Conservation (phyloP, 805 yeast genomes). For the Nakazawaea wickerhamii region DNA sequence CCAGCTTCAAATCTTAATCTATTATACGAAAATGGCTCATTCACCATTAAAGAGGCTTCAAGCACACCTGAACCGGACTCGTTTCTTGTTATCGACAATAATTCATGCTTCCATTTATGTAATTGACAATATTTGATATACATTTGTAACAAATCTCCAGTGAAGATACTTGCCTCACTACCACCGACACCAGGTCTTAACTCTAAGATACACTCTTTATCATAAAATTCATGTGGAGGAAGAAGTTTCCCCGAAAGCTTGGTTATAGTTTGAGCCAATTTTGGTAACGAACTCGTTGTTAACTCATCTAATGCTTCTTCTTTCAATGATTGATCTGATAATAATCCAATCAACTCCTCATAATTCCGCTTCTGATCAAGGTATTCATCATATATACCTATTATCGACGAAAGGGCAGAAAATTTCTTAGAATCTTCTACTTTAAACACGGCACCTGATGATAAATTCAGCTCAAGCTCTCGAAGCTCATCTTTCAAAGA, state of each 20-base stretch:
- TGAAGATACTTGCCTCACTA: slow-evolving; percentile 82
- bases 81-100: slow-evolving; percentile 52
- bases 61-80: slow-evolving; percentile 62
- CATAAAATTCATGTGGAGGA: slow-evolving; percentile 74
- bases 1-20: slow-evolving; percentile 82
- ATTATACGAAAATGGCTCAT: slow-evolving; percentile 73
- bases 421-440: slow-evolving; percentile 43
- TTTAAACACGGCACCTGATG: slow-evolving; percentile 38
- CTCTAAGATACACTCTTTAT: slow-evolving; percentile 75
- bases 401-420: slow-evolving; percentile 38
- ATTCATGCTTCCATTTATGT: slow-evolving; percentile 60
- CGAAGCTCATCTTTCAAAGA: slow-evolving; percentile 34
- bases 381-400: slow-evolving; percentile 36
- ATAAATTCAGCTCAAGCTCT: slow-evolving; percentile 34
- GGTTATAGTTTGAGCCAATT: slow-evolving; percentile 35
- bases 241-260: slow-evolving; percentile 54
- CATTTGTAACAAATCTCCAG: slow-evolving; percentile 77
- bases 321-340: slow-evolving; percentile 41
- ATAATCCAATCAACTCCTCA: slow-evolving; percentile 33
- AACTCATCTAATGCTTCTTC: slow-evolving; percentile 64
- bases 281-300: slow-evolving; percentile 35
- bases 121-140: slow-evolving; percentile 64
- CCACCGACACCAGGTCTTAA: slow-evolving; percentile 97
- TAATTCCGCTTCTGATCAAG: slow-evolving; percentile 25
- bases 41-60: slow-evolving; percentile 72